Evolutionary conservation across 768 basidiomycete genomes (phyloP).

Genomic region (Harrya chromipes): DNA sequence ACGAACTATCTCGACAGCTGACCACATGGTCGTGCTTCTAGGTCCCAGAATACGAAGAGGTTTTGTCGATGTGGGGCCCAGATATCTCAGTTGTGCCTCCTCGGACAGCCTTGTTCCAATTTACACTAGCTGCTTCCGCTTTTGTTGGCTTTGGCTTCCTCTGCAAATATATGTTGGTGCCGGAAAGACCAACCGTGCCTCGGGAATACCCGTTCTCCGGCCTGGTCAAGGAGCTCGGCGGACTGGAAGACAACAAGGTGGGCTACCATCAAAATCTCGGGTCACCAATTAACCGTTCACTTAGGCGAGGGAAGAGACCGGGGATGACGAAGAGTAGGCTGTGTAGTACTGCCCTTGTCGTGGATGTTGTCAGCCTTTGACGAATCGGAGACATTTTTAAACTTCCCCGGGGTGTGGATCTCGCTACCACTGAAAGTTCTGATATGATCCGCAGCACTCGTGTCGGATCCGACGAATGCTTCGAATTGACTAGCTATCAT

Average conservation of each 20-base stretch:
- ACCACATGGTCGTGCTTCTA: slow-evolving; percentile 29
- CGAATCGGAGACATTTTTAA: background rate
- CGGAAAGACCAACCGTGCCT: slow-evolving; percentile 61
- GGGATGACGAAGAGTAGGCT: slow-evolving; percentile 32
- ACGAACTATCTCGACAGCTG: slow-evolving; percentile 8
- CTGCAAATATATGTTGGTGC: slow-evolving; percentile 52
- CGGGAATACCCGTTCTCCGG: slow-evolving; percentile 79
- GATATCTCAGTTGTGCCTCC: slow-evolving; percentile 65
- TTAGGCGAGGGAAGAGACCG: slow-evolving; percentile 38
- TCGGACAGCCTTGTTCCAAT: slow-evolving; percentile 59
- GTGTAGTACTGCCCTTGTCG: slow-evolving; percentile 11
- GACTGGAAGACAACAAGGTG: slow-evolving; percentile 76
- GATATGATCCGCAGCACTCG: background rate
- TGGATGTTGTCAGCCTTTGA: slow-evolving; percentile 1
- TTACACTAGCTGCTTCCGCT: slow-evolving; percentile 56
- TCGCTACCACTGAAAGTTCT: too few relatives aligned
- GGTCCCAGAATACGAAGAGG: slow-evolving; percentile 80
- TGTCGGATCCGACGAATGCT: background rate
- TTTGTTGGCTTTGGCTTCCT: slow-evolving; percentile 63
- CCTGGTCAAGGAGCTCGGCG: slow-evolving; percentile 73
- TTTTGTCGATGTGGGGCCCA: slow-evolving; percentile 85
- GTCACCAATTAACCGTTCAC: slow-evolving; percentile 2
- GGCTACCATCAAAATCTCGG: slow-evolving; percentile 14
- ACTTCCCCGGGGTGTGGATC: background rate
- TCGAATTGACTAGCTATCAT: background rate